Evolutionary conservation across 139 green algal genomes (phyloP), one percentile per base, ranked within the genome.

Genomic region (Chlorella ohadii): DNA sequence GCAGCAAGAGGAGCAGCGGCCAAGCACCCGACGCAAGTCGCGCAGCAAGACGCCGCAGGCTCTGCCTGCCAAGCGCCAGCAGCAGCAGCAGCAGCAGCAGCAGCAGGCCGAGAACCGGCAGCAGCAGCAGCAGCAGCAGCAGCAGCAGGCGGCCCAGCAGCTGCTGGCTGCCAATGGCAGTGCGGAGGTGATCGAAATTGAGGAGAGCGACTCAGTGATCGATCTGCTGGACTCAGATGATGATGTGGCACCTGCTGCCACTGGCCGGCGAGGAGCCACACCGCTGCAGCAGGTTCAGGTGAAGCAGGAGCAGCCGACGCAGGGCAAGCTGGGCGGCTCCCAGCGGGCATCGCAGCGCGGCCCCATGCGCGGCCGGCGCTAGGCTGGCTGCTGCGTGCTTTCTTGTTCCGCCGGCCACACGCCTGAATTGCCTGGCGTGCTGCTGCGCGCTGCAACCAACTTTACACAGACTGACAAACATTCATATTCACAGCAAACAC

Each of bases 21-120:
- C 23, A 5, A 81, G 22, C 2, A 36, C 20, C 20, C 31, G 55
- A 20, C 75, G 34, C 4, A 59, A 36, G 41, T 59, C 70, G 2
- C 70, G 70, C 12, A 47, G 67, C 7, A 44, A 73, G 67, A 36
- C 13, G 67, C 67, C 41, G 17, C 34, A 47, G 64, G 20, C 38
- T 13, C 22, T 22, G 36, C 41, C 71, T 39, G 39, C 39, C 28
- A 47, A 78, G 71, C 71, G 71, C 25, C 71, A 33, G 71, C 71
- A 77, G 27, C n/a, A 17, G n/a, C 67, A 33, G 71, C 71, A 28
- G 34, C 74, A 70, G 74, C 75, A 70, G 34, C 56, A 55, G 75
- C 13, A 65, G 31, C 47, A 47, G 47, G n/a, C n/a, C n/a, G n/a
- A n/a, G n/a, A 44, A 77, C 39, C 70, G 70, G 39, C 70, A 33